These are phyloP conservation scores for Aspergillus neoniger DNA, from an alignment of 2,329 filamentous ascomycete species.

Conservation along the genomic window DNA sequence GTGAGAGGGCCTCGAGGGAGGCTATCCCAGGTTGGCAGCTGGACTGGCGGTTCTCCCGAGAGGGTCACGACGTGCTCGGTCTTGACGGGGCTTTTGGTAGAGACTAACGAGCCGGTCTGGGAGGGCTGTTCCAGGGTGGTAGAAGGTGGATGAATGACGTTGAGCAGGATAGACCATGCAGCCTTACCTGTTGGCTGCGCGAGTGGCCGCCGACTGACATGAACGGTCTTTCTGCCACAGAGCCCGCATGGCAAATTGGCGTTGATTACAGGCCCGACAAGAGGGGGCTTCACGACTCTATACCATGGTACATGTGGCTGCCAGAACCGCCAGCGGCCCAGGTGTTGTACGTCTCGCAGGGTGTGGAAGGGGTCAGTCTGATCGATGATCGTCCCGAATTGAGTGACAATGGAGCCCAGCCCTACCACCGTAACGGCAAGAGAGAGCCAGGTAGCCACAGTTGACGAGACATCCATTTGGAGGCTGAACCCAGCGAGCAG, in stretches of 20 bases:
- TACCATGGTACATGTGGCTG: not conserved
- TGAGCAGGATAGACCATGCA: not conserved
- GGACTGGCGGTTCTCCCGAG: not conserved
- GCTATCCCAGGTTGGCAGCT: not conserved
- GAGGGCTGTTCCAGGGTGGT: not conserved
- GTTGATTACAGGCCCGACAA: not conserved
- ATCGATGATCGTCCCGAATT: not conserved
- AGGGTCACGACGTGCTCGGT: not conserved
- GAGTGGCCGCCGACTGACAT: not conserved
- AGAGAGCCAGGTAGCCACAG: not conserved
- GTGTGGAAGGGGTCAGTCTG: not conserved
- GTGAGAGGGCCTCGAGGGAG: conserved; percentile 2
- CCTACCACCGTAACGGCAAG: not conserved
- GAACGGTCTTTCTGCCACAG: not conserved
- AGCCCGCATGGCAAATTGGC: not conserved
- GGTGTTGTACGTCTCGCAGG: not conserved
- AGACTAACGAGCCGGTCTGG: not conserved
- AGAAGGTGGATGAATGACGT: not conserved
- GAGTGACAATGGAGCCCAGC: not conserved
- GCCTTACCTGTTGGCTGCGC: not conserved
- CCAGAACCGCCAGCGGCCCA: not conserved
- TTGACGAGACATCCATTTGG: not conserved
- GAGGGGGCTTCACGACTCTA: not conserved
- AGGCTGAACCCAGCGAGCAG: not conserved
- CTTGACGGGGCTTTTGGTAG: not conserved